A percentile compares a stretch with the other conserved stretches of the same genome.
phyloP scores from a whole-genome alignment of 306 rosid genomes.

The Fagus sylvatica region DNA sequence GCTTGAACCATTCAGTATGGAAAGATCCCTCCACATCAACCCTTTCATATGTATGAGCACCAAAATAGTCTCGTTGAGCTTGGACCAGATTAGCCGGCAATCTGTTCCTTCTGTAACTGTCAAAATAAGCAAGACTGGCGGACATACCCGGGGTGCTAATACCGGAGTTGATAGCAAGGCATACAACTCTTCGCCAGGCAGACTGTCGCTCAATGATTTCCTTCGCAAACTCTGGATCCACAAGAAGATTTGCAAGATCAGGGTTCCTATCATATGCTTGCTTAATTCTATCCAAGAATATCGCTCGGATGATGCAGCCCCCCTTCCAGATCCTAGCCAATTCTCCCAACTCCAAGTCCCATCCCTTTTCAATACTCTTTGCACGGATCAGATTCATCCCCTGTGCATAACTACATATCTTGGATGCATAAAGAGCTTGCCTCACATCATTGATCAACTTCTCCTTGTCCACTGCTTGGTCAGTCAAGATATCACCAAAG shows the following conservation, averaged over 20 bases:
- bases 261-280: constrained; percentile 81
- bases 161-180: constrained; percentile 84
- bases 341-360: constrained; percentile 80
- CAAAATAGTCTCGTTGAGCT: constrained; percentile 93
- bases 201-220: constrained; percentile 84
- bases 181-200: constrained; percentile 86
- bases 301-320: constrained; percentile 86
- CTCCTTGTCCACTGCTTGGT: constrained; percentile 67
- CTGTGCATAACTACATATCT: constrained; percentile 94
- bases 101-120: constrained; percentile 71
- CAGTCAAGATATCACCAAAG: constrained; percentile 52
- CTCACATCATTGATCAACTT: constrained; percentile 81
- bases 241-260: constrained; percentile 85
- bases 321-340: constrained; percentile 97
- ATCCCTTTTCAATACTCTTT: constrained; percentile 81
- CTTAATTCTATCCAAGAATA: constrained; percentile 84
- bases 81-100: constrained; percentile 91
- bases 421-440: constrained; percentile 86
- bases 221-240: constrained; percentile 89
- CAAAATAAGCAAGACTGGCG: constrained; percentile 89
- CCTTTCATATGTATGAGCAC: constrained; percentile 93
- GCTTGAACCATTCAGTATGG: constrained; percentile 97
- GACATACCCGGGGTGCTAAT: constrained; percentile 95
- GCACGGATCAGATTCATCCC: constrained; percentile 96
- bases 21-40: constrained; percentile 68